A percentile compares a stretch with the other conserved stretches of the same genome.
Conservation (phyloP, 345 rosid species). For the Leavenworthia alabamica region DNA sequence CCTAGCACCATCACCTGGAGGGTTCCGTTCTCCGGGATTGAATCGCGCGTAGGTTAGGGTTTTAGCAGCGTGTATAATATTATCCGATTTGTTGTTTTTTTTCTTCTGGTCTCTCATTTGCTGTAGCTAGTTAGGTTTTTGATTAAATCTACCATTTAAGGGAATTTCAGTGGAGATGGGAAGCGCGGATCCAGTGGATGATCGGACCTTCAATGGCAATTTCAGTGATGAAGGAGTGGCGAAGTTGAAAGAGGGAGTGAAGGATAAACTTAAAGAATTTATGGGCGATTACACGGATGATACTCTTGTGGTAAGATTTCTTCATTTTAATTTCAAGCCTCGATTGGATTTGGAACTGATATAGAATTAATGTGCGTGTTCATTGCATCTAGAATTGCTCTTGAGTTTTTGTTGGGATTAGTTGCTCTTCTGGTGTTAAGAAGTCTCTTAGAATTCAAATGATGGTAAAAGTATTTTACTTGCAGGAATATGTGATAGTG, state of each 20-base stretch:
- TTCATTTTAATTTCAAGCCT: neutral
- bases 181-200: conserved; percentile 53
- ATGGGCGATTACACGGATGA: conserved; percentile 99
- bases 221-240: conserved; percentile 73
- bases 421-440: neutral
- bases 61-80: neutral
- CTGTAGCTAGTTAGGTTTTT: conserved; percentile 29
- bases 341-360: neutral
- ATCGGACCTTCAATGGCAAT: conserved; percentile 60
- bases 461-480: conserved; percentile 16
- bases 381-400: neutral
- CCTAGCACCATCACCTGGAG: conserved; percentile 7
- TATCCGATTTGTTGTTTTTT: neutral
- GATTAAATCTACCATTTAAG: conserved; percentile 1
- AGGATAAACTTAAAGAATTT: conserved; percentile 79
- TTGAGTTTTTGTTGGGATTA: neutral
- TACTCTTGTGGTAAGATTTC: conserved; percentile 69
- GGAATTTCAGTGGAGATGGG: conserved; percentile 44
- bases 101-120: conserved; percentile 11
- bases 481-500: conserved; percentile 87
- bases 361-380: neutral
- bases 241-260: conserved; percentile 60
- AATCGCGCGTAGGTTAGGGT: conserved; percentile 14
- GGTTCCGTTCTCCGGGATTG: conserved; percentile 6
- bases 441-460: neutral